Conservation (phyloP, 1,139 yeast species). For the Pichia kudriavzevii region DNA sequence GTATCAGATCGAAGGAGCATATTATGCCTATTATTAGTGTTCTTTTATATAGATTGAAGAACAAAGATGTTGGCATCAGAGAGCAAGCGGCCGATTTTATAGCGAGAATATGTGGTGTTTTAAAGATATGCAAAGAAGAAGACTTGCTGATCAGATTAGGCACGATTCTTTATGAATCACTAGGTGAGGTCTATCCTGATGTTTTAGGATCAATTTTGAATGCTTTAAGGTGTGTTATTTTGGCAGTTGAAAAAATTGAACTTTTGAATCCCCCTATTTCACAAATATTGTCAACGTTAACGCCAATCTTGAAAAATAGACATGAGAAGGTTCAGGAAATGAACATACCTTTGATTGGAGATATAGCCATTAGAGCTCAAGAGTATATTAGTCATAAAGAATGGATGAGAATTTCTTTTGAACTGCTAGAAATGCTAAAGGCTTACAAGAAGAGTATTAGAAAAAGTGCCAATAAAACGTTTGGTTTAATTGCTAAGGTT, state of each 20-base stretch:
- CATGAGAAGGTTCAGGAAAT: conserved; percentile 90
- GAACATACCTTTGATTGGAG: conserved; percentile 72
- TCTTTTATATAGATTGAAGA: conserved; percentile 64
- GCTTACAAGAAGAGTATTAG: conserved; percentile 76
- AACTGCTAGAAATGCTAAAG: conserved; percentile 79
- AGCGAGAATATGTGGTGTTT: conserved; percentile 56
- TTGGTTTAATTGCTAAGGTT: conserved; percentile 86
- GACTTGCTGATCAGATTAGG: conserved; percentile 61
- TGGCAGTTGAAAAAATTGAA: conserved; percentile 42
- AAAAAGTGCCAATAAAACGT: conserved; percentile 80
- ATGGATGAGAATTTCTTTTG: conserved; percentile 97
- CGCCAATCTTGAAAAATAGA: conserved; percentile 85
- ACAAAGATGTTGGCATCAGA: conserved; percentile 65
- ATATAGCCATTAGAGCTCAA: conserved; percentile 77
- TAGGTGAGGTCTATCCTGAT: conserved; percentile 94
- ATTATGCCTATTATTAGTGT: conserved; percentile 69
- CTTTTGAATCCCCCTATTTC: conserved; percentile 70
- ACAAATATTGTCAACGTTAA: conserved; percentile 77
- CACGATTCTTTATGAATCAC: conserved; percentile 75
- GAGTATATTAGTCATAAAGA: conserved; percentile 86
- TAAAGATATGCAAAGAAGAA: conserved; percentile 60
- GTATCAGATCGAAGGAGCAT: conserved; percentile 65
- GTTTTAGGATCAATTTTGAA: conserved; percentile 79
- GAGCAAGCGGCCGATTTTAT: conserved; percentile 84
- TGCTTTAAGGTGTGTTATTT: conserved; percentile 53